Conservation (phyloP, 768 basidiomycete species). For the Arthromyces matolae region DNA sequence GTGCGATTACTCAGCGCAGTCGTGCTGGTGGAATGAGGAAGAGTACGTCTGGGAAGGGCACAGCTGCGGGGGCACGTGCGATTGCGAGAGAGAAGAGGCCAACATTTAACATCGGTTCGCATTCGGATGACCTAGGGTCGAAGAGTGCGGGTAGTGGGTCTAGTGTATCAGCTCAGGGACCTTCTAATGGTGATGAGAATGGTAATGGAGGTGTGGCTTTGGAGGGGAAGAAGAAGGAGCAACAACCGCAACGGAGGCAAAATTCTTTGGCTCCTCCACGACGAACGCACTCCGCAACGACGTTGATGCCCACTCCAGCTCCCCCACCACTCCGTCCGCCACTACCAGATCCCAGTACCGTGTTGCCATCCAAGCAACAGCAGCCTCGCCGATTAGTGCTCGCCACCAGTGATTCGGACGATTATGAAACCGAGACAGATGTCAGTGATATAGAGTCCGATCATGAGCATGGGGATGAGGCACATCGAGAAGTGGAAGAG, state of each 20-base stretch:
- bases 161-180: slow-evolving; percentile 24
- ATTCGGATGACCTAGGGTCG: slow-evolving; percentile 47
- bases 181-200: slow-evolving; percentile 4
- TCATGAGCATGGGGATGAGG: slow-evolving; percentile 24
- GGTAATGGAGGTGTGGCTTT: not conserved
- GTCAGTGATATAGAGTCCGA: slow-evolving; percentile 19
- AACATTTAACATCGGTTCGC: slow-evolving; percentile 58
- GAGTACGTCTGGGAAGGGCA: slow-evolving; percentile 1
- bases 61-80: no score
- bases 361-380: slow-evolving; percentile 17
- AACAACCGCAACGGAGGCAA: no score
- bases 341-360: slow-evolving; percentile 15
- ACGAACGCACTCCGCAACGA: slow-evolving; percentile 1
- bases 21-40: slow-evolving; percentile 2
- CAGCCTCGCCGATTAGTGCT: slow-evolving; percentile 44
- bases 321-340: slow-evolving; percentile 17
- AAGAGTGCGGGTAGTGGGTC: slow-evolving; percentile 37
- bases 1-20: not conserved
- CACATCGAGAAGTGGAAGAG: slow-evolving; percentile 30
- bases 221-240: not conserved
- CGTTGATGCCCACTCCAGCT: slow-evolving; percentile 22
- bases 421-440: slow-evolving; percentile 37
- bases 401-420: slow-evolving; percentile 46
- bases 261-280: not conserved
- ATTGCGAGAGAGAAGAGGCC: slow-evolving; percentile 20